Conservation (phyloP, 2,329 filamentous ascomycete species). For the Claviceps paspali region DNA sequence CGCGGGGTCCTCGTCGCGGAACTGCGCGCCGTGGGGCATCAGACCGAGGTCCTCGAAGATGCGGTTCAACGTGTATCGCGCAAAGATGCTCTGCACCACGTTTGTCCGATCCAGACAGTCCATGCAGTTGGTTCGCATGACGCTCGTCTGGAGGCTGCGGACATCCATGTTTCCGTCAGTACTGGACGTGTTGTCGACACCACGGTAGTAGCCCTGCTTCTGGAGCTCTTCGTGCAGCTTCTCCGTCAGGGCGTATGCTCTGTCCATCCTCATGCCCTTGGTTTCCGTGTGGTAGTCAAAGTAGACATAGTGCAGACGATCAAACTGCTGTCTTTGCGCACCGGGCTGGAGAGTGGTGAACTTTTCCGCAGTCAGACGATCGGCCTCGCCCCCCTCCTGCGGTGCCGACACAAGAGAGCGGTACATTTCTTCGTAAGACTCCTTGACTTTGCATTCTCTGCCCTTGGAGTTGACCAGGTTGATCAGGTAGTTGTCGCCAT, state of each 20-base stretch:
- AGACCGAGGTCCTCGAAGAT: conserved; percentile 78
- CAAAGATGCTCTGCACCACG: conserved; percentile 94
- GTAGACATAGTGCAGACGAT: conserved; percentile 88
- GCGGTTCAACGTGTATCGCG: conserved; percentile 72
- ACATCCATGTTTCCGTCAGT: conserved; percentile 60
- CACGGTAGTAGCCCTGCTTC: conserved; percentile 82
- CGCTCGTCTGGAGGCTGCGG: conserved; percentile 67
- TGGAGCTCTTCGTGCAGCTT: conserved; percentile 61
- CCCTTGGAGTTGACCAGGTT: conserved; percentile 96
- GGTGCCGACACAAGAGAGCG: conserved; percentile 57
- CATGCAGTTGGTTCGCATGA: conserved; percentile 98
- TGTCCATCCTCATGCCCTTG: conserved; percentile 86
- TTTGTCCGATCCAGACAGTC: conserved; percentile 97
- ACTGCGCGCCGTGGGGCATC: conserved; percentile 58
- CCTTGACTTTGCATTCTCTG: conserved; percentile 76
- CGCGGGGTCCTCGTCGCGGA: conserved; percentile 56
- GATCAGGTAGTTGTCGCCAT: conserved; percentile 93
- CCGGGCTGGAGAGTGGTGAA: conserved; percentile 61
- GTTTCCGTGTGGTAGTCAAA: conserved; percentile 99
- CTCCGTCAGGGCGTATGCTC: conserved; percentile 74
- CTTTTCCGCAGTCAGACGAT: conserved; percentile 58
- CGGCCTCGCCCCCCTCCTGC: conserved; percentile 47
- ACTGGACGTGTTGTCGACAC: conserved; percentile 66
- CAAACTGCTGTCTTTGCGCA: conserved; percentile 46
- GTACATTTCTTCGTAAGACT: conserved; percentile 85